A percentile compares a stretch with the other conserved stretches of the same genome.
Conservation (phyloP, 2,329 filamentous ascomycete genomes). For the Plenodomus biglobosus region DNA sequence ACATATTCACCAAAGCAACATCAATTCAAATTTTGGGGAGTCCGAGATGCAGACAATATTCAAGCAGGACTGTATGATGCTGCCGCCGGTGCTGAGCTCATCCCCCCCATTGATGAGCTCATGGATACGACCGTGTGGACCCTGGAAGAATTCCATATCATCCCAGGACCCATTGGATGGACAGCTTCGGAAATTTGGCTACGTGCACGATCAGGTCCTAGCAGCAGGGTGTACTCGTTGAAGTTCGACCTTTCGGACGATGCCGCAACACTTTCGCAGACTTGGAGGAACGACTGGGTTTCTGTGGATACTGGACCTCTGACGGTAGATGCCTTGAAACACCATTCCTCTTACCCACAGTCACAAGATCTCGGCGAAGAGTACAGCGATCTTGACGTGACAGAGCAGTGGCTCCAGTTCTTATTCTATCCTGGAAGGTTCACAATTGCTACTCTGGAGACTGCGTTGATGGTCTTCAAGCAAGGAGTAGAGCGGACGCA, state of each 20-base stretch:
- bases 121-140: conserved; percentile 56
- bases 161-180: conserved; percentile 43
- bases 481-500: conserved; percentile 54
- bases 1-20: conserved; percentile 88
- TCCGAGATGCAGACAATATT: conserved; percentile 61
- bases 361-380: conserved; percentile 35
- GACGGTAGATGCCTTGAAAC: conserved; percentile 46
- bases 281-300: conserved; percentile 64
- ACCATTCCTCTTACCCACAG: conserved; percentile 43
- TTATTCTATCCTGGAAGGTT: conserved; percentile 84
- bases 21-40: conserved; percentile 92
- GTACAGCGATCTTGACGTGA: conserved; percentile 53
- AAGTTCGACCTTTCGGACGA: conserved; percentile 70
- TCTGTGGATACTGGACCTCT: conserved; percentile 48
- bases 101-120: conserved; percentile 61
- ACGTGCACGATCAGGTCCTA: conserved; percentile 57
- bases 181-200: conserved; percentile 50
- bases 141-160: conserved; percentile 51
- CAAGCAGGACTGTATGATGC: conserved; percentile 69
- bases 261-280: conserved; percentile 61
- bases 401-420: conserved; percentile 81
- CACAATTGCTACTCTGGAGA: conserved; percentile 75
- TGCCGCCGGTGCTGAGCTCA: conserved; percentile 64
- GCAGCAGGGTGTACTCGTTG: conserved; percentile 68
- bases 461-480: conserved; percentile 79